Evolutionary conservation across 352 stramenopile species (phyloP), one percentile per base, ranked within the genome.

Genomic region (Pythium phragmitis): DNA sequence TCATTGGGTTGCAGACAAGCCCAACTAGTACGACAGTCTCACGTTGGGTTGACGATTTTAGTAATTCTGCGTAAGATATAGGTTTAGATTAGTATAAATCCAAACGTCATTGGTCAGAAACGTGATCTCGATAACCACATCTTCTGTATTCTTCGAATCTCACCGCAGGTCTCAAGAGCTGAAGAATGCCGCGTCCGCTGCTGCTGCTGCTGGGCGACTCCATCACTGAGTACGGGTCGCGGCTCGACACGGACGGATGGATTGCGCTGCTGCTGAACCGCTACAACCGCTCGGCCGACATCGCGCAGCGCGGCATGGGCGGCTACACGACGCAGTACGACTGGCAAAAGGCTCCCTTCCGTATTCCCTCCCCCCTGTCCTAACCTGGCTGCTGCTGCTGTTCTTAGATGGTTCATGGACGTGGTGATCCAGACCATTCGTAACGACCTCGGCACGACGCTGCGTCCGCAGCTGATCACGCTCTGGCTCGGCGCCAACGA

Each of bases 171-270:
- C 26, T 30, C 26, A 30, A 42, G 37, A 42, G 14, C 11, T 9
- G 37, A 42, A 12, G 37, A 9, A 63, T 50, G 46, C 16, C 36
- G 26, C 78, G 76, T 16, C 76, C 76, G 28, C 62, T 73, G 49
- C 69, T 85, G 54, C 72, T 86, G 52, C 77, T 87, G 49, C 73
- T 87, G 17, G 80, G 80, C 1, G 81, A 90, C 69, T 90, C 81
- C 51, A 81, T 88, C 57, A 90, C 81, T 17, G 60, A 90, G 59
- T 63, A 69, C 42, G 79, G 66, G 9, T 75, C 67, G 17, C 64
- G 80, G 16, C 61, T 59, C 3, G 50, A 72, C n/a, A 69, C 60
- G 34, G 58, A 60, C 33, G 81, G 81, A 21, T 90, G 78, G 63
- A 72, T 81, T 50, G 70, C 63, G 0, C 64, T 87, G 17, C 48